Evolutionary conservation across 2,329 filamentous ascomycete genomes (phyloP), one percentile per base, ranked within the genome.

Genomic region (Aspergillus pseudoviridinutans): DNA sequence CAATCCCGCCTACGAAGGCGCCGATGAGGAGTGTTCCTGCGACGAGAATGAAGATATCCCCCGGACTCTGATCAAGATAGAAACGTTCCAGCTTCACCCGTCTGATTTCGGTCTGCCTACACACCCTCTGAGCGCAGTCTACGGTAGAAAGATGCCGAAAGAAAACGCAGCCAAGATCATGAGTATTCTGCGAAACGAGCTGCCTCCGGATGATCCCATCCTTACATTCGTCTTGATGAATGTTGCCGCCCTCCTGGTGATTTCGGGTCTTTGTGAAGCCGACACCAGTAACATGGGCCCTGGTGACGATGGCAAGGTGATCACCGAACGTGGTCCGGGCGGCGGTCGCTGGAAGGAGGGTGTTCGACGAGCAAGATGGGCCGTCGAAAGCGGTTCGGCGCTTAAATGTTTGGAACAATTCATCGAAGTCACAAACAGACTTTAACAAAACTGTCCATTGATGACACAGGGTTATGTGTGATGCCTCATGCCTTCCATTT

Each of bases 261-360:
- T 89, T 3, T 88, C 91, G 2, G 94, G 94, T 3, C 80, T 96
- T 35, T 96, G 92, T 70, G 93, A 97, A 63, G 85, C 88, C 0
- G 89, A 96, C 57, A 82, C 81, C 29, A 95, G 90, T 70, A 78
- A 85, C 69, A 91, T 95, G 89, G 91, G 90, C 0, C 78, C 82
- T 50, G 90, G 87, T 1, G 91, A 96, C 66, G 89, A 93, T 67
- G 90, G 91, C 0, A 81, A 87, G 46, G 91, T 96, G 50, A 84
- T 96, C 61, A 85, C 78, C 17, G 92, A 97, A 72, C 81, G 88
- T 50, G 93, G 94, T 0, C 92, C 92, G 4, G 92, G 89, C 10
- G 90, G 90, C 14, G 85, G 90, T 57, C 84, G 93, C 68, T 99
- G 94, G 94, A 99, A 96, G 78, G 93, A 97, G 71, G 94, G 93